These are phyloP conservation scores for Rubus parviflorus DNA, from an alignment of 306 rosid genomes.

Conservation along the genomic window DNA sequence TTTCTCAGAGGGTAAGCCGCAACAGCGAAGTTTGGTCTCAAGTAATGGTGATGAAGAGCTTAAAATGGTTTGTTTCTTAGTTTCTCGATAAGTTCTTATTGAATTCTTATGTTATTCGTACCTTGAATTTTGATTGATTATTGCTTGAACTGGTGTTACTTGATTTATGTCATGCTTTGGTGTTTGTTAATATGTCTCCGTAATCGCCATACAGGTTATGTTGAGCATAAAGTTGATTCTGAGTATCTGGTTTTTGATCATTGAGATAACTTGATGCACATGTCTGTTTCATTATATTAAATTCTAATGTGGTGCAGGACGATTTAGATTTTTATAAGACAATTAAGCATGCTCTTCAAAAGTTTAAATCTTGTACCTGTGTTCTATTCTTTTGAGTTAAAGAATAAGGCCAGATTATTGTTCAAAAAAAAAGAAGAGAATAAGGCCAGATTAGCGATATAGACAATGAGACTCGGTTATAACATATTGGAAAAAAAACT, in stretches of 20 bases:
- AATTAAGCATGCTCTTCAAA: background rate
- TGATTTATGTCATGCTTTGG: background rate
- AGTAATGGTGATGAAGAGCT: constrained; percentile 63
- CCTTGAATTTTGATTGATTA: background rate
- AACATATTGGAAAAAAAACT: background rate
- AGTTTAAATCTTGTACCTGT: background rate
- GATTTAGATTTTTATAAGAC: background rate
- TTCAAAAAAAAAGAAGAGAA: too few species aligned
- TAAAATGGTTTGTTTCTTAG: constrained; percentile 61
- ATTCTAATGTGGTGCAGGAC: background rate
- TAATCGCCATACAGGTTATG: background rate
- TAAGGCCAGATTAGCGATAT: background rate
- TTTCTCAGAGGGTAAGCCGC: constrained; percentile 42
- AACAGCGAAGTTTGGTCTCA: constrained; percentile 38
- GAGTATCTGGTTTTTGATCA: constrained; percentile 19
- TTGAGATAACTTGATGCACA: background rate
- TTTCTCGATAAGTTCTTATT: constrained; percentile 13
- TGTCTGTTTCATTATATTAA: constrained; percentile 5
- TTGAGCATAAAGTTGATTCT: constrained; percentile 15
- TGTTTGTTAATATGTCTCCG: constrained; percentile 3
- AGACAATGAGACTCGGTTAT: background rate
- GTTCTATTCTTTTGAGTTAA: background rate
- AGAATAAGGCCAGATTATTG: background rate
- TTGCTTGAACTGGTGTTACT: background rate
- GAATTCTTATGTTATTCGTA: constrained; percentile 10